A percentile compares a stretch with the other conserved stretches of the same genome.
Evolutionary conservation across 305 asterid genomes (phyloP).

Genomic region (Solanum aculeatissimum): DNA sequence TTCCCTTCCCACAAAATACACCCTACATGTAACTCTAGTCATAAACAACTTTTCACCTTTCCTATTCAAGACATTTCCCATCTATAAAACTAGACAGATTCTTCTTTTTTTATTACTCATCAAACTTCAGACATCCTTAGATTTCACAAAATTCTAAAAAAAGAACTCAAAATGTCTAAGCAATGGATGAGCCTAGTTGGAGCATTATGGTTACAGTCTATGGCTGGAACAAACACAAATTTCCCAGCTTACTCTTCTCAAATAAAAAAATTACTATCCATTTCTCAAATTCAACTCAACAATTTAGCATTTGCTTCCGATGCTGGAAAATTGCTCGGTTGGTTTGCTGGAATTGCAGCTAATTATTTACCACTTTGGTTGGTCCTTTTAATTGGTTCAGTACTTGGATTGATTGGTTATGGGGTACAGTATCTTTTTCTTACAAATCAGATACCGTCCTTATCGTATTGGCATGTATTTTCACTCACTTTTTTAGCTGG

Average conservation of each 20-base stretch:
- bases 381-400: conserved; percentile 57
- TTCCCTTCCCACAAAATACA: too few species aligned
- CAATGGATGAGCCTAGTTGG: conserved; percentile 68
- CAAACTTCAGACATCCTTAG: neutral
- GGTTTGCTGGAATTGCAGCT: conserved; percentile 66
- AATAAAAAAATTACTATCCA: conserved; percentile 44
- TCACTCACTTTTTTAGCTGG: conserved; percentile 60
- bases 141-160: too few species aligned
- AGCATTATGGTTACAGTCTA: conserved; percentile 59
- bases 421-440: conserved; percentile 64
- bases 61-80: neutral
- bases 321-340: conserved; percentile 76
- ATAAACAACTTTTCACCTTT: neutral
- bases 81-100: neutral
- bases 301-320: conserved; percentile 78
- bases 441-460: conserved; percentile 9
- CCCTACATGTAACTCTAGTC: neutral
- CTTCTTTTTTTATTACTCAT: neutral
- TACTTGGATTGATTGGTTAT: conserved; percentile 55
- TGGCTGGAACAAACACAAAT: conserved; percentile 58
- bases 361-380: conserved; percentile 50
- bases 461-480: conserved; percentile 47
- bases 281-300: conserved; percentile 61
- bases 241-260: conserved; percentile 72
- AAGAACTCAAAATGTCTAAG: conserved; percentile 26